Base-by-base conservation (phyloP, 176 grass and related monocot genomes). In the Zoysia japonica region DNA sequence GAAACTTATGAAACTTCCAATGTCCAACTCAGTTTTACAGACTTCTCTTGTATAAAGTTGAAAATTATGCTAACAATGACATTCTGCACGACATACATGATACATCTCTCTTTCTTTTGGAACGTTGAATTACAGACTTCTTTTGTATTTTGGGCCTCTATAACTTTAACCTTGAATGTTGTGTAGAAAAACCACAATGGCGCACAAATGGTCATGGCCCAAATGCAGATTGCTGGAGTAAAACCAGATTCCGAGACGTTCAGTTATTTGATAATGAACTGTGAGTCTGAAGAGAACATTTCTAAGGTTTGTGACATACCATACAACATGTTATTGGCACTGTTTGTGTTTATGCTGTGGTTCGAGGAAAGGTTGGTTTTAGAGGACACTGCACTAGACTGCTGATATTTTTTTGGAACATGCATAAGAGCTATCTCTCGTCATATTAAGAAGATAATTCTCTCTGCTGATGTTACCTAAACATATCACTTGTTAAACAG, bases 221-320 rank as follows among this genome's bases (percentile, higher is more conserved):
- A 87, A 83, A 97, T 97, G 91, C 66, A 88, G 85, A 84, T 83
- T 87, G 82, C 81, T 67, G 83, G 86, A 90, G 72, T 97, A 70
- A 90, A 97, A 87, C 91, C 91, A 70, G 87, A 97, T 90, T 83
- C 87, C 56, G 92, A 90, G 71, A 97, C 95, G 82, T 94, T 83
- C 75, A 90, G 89, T 80, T 97, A 97, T 82, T 87, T 97, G 87
- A 92, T 97, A 66, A 57, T 39, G 61, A 93, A 94, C 78, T 94
- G 89, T 72, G 87, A 97, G 67, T 83, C 78, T 61, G 87, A 92
- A 78, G 82, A 92, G 60, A 84, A 89, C 73, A 89, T 97, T 75
- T 85, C 77, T 79, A 90, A 94, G 95, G 95, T 97, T 85, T 69
- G 83, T 44, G 49, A 80, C 19, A n/a, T 76, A 71, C 55, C 55